Percentiles rank a stretch among this genome's conserved stretches.
These are phyloP conservation scores for Backusella macrospora DNA, from an alignment of 192 early-diverging fungal species.

Conservation along the genomic window DNA sequence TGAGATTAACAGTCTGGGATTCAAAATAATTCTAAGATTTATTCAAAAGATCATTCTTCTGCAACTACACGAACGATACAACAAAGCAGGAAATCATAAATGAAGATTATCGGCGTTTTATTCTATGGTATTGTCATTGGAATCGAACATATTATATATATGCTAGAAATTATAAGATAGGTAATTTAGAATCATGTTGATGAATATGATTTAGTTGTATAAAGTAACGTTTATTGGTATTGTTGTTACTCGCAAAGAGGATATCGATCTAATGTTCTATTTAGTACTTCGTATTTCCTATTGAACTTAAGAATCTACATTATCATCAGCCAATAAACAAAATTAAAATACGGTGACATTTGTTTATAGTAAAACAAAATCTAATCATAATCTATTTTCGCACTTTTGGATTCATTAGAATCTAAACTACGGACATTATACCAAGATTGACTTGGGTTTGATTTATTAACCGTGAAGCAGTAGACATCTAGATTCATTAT, in stretches of 20 bases:
- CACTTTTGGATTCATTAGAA: background rate
- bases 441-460: background rate
- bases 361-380: background rate
- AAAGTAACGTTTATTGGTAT: no score
- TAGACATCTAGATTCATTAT: background rate
- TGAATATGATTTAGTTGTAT: no score
- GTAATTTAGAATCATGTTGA: no score
- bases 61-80: background rate
- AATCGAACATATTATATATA: background rate
- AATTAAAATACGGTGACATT: background rate
- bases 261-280: no score
- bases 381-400: background rate
- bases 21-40: conserved; percentile 9
- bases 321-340: no score
- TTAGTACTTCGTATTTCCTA: no score
- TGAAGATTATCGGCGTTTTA: no score
- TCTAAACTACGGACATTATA: conserved; percentile 6
- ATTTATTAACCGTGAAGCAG: background rate
- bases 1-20: background rate
- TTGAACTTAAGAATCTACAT: no score
- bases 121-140: no score
- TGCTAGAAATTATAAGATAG: no score
- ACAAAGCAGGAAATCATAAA: background rate
- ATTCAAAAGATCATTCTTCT: background rate
- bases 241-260: no score